Evolutionary conservation across 2,329 filamentous ascomycete species (phyloP), one percentile per base, ranked within the genome.

Genomic region (Penicillium sp.): DNA sequence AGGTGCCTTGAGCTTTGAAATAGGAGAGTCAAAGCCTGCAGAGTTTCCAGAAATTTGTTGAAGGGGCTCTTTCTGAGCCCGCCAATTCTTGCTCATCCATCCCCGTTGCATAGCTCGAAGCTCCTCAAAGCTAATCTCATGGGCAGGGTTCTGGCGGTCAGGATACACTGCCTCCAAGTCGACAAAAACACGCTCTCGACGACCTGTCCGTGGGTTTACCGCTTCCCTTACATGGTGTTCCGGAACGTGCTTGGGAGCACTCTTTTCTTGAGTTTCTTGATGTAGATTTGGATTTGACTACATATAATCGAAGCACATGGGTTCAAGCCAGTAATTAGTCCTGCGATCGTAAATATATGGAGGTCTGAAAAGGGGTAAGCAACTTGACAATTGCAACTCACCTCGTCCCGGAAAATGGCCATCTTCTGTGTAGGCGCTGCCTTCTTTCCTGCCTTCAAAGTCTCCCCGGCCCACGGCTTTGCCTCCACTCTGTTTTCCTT

Each of bases 381-480:
- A 66, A 71, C 72, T 65, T 68, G 37, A 50, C 63, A 68, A 61
- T 68, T 69, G 44, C 14, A 73, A 83, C 91, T 88, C 89, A 99
- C 95, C 90, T 90, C 82, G 82, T 99, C 95, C 82, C 90, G 93
- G 81, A 97, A 99, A 46, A 99, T 85, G 70, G 88, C 81, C 87
- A 99, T 89, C 81, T 97, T 98, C 53, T 88, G 82, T 53, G 83
- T 84, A 31, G 83, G 86, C 44, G 81, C 85, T 78, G 91, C 90
- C 79, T 91, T 95, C 67, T 91, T 93, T 43, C 90, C 91, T 3
- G 86, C 90, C 75, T 93, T 91, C 65, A 99, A 77, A 41, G 90
- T 97, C 79, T 98, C 92, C 26, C 95, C 95, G 11, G 82, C 89
- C 95, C 93, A 97, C 21, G 93, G 91, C 71, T 89, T 93, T 11